phyloP scores from a whole-genome alignment of 208 protist species.

The Naegleria fowleri region DNA sequence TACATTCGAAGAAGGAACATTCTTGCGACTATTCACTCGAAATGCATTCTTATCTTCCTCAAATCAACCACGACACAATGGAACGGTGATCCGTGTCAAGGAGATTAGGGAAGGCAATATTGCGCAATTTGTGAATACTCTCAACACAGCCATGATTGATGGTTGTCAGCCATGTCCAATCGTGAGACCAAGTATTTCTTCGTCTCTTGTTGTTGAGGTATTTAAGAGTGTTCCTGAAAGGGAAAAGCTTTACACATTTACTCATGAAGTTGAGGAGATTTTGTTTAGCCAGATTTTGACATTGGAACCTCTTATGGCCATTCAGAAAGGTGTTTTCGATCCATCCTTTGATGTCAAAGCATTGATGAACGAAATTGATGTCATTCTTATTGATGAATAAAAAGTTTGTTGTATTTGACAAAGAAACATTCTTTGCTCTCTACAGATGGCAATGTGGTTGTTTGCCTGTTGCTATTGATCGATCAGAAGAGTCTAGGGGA shows the following conservation, averaged over 20 bases:
- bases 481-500: not conserved
- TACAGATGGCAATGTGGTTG: too few relatives aligned
- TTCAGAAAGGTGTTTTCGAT: not conserved
- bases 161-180: too few relatives aligned
- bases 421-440: too few relatives aligned
- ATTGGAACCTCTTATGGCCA: not conserved
- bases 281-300: not conserved
- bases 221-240: not conserved
- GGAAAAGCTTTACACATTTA: not conserved
- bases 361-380: not conserved
- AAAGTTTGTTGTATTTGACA: too few relatives aligned
- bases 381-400: not conserved
- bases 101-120: not conserved
- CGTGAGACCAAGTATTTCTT: not conserved
- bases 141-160: not conserved
- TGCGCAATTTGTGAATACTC: not conserved
- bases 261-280: not conserved
- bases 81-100: not conserved
- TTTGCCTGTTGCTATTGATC: too few relatives aligned
- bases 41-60: not conserved
- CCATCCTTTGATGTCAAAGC: not conserved
- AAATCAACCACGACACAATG: not conserved
- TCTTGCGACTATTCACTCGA: not conserved
- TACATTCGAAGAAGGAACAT: not conserved
- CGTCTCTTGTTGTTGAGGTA: not conserved